These are phyloP conservation scores for Dispira simplex DNA, from an alignment of 192 early-diverging fungal species.

Conservation along the genomic window DNA sequence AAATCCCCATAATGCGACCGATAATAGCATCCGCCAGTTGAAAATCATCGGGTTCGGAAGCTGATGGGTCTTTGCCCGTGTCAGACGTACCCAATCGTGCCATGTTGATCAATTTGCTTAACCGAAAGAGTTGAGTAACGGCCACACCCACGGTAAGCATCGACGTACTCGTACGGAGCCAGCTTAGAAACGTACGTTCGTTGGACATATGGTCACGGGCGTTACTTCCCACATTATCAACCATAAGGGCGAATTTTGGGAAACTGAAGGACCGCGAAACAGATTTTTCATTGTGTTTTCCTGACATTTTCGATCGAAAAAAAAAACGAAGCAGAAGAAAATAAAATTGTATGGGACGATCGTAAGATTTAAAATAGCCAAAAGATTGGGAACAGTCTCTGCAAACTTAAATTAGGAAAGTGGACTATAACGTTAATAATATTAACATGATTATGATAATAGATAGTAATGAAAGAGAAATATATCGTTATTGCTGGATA, in stretches of 20 bases:
- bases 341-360: too few relatives aligned
- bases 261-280: not conserved
- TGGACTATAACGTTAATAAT: too few relatives aligned
- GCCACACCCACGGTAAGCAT: slow-evolving; percentile 60
- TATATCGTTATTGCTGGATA: too few relatives aligned
- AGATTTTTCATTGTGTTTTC: too few relatives aligned
- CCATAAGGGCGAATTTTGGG: not conserved
- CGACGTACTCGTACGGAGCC: slow-evolving; percentile 58
- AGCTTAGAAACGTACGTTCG: slow-evolving; percentile 62
- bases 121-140: slow-evolving; percentile 36
- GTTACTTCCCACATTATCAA: slow-evolving; percentile 46
- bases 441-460: too few relatives aligned
- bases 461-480: too few relatives aligned
- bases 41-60: too few relatives aligned
- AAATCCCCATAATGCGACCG: slow-evolving; percentile 30
- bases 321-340: too few relatives aligned
- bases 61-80: not conserved
- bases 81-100: not conserved
- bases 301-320: too few relatives aligned
- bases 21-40: slow-evolving; percentile 11
- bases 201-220: slow-evolving; percentile 68
- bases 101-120: slow-evolving; percentile 3
- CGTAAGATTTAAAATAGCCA: too few relatives aligned
- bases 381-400: too few relatives aligned
- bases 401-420: too few relatives aligned